Evolutionary conservation across 441 rosid species (phyloP), one percentile per base, ranked within the genome.

Genomic region (Pelargonium australe): DNA sequence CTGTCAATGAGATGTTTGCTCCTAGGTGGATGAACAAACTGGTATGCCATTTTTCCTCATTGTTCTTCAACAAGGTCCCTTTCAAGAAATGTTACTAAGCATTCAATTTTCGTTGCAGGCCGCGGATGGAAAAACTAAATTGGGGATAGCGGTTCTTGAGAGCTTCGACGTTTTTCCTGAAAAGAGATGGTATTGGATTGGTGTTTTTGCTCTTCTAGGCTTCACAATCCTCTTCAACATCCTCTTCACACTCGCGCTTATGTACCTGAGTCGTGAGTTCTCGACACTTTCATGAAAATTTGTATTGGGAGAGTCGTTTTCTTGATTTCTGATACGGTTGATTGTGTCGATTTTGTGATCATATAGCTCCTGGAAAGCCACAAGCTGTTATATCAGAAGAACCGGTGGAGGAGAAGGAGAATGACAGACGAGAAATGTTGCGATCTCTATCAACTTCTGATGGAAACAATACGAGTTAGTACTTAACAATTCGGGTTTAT

Each of bases 131-230:
- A 10, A 5, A n/a, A 83, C 89, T 2, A 79, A 19, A 1, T 73
- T 91, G 37, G 98, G 96, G 63, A 55, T 81, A 23, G 80, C 77
- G 40, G 83, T 93, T 64, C 91, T 93, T 45, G 17, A 78, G 25
- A 79, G 53, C 67, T 83, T 80, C 66, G 88, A 80, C 68, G 70
- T 91, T 12, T 80, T 72, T 11, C 63, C 78, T 4, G 79, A 85
- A 4, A 73, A 68, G 53, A 77, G 88, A 65, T 91, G 97, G 97
- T 93, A 80, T 66, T 93, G 97, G 98, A 89, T 93, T 53, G 95
- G 97, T 0, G 83, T 68, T 20, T 89, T 78, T 61, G 87, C 88
- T 20, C 82, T 87, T 69, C 0, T 83, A 0, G 97, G 93, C 5
- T 94, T 89, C 68, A 57, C 74, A 11, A 40, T 89, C 66, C 72